Evolutionary conservation across 164 flowering plant genomes (phyloP), one percentile per base, ranked within the genome.

Genomic region (Cinnamomum micranthum): DNA sequence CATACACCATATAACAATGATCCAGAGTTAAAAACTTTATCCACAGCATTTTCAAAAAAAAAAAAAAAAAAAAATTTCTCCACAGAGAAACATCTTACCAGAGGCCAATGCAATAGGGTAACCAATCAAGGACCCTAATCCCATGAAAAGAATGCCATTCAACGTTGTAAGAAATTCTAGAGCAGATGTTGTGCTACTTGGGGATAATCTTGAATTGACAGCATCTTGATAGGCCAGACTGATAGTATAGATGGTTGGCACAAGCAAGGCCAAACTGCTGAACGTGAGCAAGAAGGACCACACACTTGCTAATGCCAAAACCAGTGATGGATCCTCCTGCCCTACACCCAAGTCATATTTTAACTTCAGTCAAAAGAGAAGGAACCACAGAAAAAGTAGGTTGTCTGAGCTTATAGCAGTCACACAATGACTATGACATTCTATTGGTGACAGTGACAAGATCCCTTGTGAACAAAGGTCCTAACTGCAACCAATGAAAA

Each of bases 311-410:
- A 95, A 79, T 41, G 90, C 89, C 62, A 89, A 83, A 79, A 88
- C 95, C 88, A 91, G 97, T 67, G 98, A 90, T 72, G 83, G 86
- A 80, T 95, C 99, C 86, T 84, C 98, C 99, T 95, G 99, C 96
- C 95, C 98, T 92, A 95, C 97, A 88, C 72, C 69, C 82, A 77
- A 73, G 75, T 51, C 77, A 73, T 73, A 73, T 73, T 79, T 73
- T 75, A 79, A 77, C 74, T 81, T 81, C 79, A 77, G 59, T 74
- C 60, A 63, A 63, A 35, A 41, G 4, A 41, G 47, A 41, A 41
- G 47, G 47, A 41, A 41, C 47, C 47, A 41, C 10, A 41, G 47
- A 0, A 41, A 41, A 41, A 41, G 11, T 7, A 41, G 47, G 47
- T 41, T 41, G 47, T 41, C 47, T 41, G 11, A 41, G 47, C 47